A percentile compares a stretch with the other conserved stretches of the same genome.
phyloP scores from a whole-genome alignment of 2,329 filamentous ascomycete species.

The Colletotrichum costaricense region DNA sequence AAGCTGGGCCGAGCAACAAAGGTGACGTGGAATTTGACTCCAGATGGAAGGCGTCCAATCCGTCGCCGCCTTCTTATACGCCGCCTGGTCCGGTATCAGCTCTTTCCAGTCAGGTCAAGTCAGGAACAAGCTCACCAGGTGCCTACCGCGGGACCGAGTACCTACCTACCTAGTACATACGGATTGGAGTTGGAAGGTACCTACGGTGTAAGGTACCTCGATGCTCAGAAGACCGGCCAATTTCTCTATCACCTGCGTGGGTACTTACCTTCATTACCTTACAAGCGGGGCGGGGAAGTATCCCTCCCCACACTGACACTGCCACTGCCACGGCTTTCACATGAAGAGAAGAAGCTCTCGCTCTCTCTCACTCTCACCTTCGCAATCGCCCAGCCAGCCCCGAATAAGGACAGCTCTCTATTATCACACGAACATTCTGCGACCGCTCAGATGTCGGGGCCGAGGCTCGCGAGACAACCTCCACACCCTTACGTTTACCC shows the following conservation, averaged over 20 bases:
- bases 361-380: background rate
- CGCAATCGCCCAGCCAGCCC: background rate
- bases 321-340: background rate
- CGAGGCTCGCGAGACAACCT: constrained; percentile 3
- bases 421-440: background rate
- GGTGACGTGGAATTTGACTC: background rate
- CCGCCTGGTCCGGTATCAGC: background rate
- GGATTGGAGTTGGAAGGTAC: too few relatives aligned
- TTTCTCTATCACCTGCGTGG: too few relatives aligned
- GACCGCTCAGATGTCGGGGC: background rate
- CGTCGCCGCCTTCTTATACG: background rate
- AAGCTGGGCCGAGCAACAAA: background rate
- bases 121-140: background rate
- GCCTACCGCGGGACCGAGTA: too few relatives aligned
- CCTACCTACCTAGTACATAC: too few relatives aligned
- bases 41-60: background rate
- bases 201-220: too few relatives aligned
- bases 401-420: background rate
- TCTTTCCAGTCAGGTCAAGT: background rate
- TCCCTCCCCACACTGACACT: background rate
- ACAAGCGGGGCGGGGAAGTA: background rate
- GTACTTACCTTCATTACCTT: too few relatives aligned
- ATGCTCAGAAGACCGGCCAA: too few relatives aligned
- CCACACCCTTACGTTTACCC: background rate
- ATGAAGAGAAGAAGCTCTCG: background rate